Evolutionary conservation across 129 eudicot genomes (phyloP), one percentile per base, ranked within the genome.

Genomic region (Gnaphalium uliginosum): DNA sequence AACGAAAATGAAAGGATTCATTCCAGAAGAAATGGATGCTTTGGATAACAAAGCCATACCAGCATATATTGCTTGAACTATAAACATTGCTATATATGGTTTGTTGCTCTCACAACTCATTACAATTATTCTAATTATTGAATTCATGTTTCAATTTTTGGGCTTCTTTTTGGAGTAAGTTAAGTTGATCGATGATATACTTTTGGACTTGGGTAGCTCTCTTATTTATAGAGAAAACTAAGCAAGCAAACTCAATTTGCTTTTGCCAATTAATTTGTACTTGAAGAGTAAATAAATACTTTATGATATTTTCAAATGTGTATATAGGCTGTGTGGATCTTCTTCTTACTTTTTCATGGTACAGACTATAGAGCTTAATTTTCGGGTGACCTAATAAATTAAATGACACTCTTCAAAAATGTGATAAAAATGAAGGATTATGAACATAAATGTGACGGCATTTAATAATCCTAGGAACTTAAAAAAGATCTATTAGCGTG

Each of bases 1-100:
- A 23, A 86, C 97, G 70, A 91, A 91, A 15, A 91, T 76, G 73
- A n/a, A 86, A 80, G 97, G 88, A 56, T 79, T 86, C 92, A 91
- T 91, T 66, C 97, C 97, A 15, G 81, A 66, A 54, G 86, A 61
- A 43, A 88, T 81, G 37, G 95, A 87, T 19, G 87, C 87, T 82
- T 91, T 91, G 30, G 95, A 91, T 59, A 91, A 81, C 77, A 91
- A 70, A 51, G 91, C 86, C 93, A 87, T 91, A 63, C 97, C 97
- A 11, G 97, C 89, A 62, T 84, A 91, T 14, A 82, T 79, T 18
- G 80, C 37, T 33, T 88, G 91, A 46, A 86, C 87, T 25, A 91
- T n/a, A 27, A 91, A 27, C 83, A 88, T 82, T 13, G 84, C 87
- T 53, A 89, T 43, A 22, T 82, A 82, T 21, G 91, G 85, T 61